Base-by-base conservation (phyloP, 352 stramenopile species). In the Globisporangium canariense region DNA sequence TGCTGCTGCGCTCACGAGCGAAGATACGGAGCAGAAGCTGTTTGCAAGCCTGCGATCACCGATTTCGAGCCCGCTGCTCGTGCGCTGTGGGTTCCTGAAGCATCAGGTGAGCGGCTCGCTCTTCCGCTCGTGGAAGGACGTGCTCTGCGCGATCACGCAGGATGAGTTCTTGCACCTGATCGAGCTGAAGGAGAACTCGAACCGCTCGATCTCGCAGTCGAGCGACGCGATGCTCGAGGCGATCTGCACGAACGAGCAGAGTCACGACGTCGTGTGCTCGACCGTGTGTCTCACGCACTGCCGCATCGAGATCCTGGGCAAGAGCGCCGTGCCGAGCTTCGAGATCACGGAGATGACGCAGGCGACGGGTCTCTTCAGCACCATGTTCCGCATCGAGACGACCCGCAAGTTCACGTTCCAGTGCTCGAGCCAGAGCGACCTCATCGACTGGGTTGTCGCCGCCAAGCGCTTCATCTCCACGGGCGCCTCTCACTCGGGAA, bases 371-470 rank as follows among this genome's bases (percentile, higher is more conserved):
- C 62, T 91, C 34, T 69, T 91, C 32, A 76, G 82, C 65, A 81
- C 65, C 51, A 79, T 93, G 69, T 80, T 93, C 52, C 68, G 81
- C 36, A 75, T 89, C 28, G 85, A 85, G 38, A 70, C 69, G 2
- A 83, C 78, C 11, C 80, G 83, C 60, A 90, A 83, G 46, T 79
- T 93, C 64, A 87, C 78, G 20, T 94, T 94, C 68, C 83, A 94
- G 69, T 94, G 86, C 65, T 62, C 79, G n/a, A 89, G 58, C 58
- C 86, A 93, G 55, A 81, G 68, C 55, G 83, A 94, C 56, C 64
- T 94, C 4, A 82, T 94, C 64, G 86, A 92, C 51, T 94, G 86
- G 86, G 79, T 93, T 20, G 82, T 94, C 20, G 81, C 83, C 8
- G 79, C 82, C 40, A 88, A 91, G 68, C 74, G 66, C 16, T 88